Evolutionary conservation across 805 yeast species (phyloP).

Genomic region (Metschnikowia koreensis): DNA sequence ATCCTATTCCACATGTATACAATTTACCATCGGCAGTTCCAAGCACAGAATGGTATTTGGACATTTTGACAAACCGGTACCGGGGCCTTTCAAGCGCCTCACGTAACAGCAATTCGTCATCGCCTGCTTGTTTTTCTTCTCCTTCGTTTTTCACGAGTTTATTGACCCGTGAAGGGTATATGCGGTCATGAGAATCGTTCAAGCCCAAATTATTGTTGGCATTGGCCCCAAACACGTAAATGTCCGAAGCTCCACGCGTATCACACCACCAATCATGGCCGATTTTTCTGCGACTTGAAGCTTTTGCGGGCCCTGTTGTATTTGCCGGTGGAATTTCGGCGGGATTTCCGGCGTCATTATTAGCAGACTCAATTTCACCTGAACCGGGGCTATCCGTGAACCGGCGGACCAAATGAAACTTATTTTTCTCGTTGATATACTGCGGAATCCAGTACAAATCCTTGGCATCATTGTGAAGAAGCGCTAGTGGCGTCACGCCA

Average conservation of each 20-base stretch:
- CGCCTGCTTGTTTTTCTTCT: background rate
- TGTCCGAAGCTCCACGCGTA: conserved; percentile 53
- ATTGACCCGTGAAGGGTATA: conserved; percentile 40
- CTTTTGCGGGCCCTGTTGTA: background rate
- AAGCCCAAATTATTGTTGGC: conserved; percentile 62
- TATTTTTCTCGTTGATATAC: conserved; percentile 37
- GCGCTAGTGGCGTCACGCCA: conserved; percentile 70
- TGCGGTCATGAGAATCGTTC: conserved; percentile 54
- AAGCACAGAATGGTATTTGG: conserved; percentile 65
- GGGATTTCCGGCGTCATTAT: background rate
- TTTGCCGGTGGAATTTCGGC: background rate
- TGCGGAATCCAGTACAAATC: conserved; percentile 44
- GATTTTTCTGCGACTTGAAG: conserved; percentile 2
- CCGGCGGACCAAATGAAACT: conserved; percentile 27
- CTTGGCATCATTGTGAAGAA: conserved; percentile 48
- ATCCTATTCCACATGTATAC: conserved; percentile 62
- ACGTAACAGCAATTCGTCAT: conserved; percentile 1
- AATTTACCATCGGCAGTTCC: conserved; percentile 56
- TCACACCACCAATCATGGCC: conserved; percentile 41
- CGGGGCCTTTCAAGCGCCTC: conserved; percentile 36
- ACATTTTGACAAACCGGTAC: conserved; percentile 47
- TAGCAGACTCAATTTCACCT: background rate
- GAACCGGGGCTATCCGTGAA: background rate
- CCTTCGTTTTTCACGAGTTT: background rate
- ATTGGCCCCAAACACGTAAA: conserved; percentile 63